Percentiles rank a stretch among this genome's conserved stretches.
Evolutionary conservation across 495 filamentous ascomycete genomes (phyloP).

Genomic region (Cairneyella variabilis): DNA sequence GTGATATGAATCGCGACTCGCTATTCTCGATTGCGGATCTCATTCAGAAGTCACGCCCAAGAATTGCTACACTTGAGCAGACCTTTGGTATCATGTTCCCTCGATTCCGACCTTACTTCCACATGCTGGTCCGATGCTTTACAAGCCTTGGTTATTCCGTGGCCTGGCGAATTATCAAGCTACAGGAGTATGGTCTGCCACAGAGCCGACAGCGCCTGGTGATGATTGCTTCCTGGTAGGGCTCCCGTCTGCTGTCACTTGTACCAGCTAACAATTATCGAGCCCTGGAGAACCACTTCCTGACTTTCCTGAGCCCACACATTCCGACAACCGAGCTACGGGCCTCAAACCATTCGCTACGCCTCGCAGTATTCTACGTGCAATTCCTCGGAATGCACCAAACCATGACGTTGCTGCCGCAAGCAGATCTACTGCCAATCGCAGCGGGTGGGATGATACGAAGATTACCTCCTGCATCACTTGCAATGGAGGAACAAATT

Average conservation of each 20-base stretch:
- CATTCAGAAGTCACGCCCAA: slow-evolving; percentile 56
- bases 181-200: slow-evolving; percentile 52
- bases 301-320: slow-evolving; percentile 61
- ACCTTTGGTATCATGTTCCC: slow-evolving; percentile 55
- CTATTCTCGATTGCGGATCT: slow-evolving; percentile 60
- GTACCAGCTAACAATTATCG: background rate
- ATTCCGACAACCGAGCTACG: slow-evolving; percentile 38
- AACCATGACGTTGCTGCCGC: slow-evolving; percentile 38
- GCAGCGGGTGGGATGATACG: slow-evolving; percentile 34
- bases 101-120: slow-evolving; percentile 45
- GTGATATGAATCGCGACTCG: slow-evolving; percentile 68
- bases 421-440: background rate
- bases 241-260: background rate
- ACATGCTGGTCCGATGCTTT: slow-evolving; percentile 59
- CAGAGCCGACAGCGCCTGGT: slow-evolving; percentile 62
- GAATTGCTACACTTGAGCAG: slow-evolving; percentile 79
- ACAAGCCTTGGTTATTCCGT: slow-evolving; percentile 65
- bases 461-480: slow-evolving; percentile 60
- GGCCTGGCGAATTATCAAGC: slow-evolving; percentile 36
- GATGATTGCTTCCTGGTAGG: slow-evolving; percentile 74
- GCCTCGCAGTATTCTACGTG: slow-evolving; percentile 36
- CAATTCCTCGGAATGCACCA: slow-evolving; percentile 34
- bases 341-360: slow-evolving; percentile 33
- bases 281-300: slow-evolving; percentile 75
- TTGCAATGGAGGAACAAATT: slow-evolving; percentile 53